Evolutionary conservation across 306 rosid genomes (phyloP).

Genomic region (Medicago arabica): DNA sequence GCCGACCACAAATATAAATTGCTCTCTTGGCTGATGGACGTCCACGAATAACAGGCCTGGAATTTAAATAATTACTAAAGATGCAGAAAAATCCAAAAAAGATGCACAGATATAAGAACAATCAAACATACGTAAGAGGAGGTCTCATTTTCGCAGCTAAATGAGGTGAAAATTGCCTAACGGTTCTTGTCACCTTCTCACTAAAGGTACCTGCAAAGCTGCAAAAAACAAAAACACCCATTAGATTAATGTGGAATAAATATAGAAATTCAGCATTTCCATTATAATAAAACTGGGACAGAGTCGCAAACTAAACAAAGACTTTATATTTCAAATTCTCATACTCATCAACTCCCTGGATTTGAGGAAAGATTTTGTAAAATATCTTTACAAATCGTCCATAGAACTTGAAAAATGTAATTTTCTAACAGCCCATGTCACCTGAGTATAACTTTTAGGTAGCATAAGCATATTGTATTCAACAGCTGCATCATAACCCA

Average conservation of each 20-base stretch:
- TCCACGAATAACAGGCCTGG: slow-evolving; percentile 99
- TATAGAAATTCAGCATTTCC: slow-evolving; percentile 15
- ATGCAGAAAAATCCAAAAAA: slow-evolving; percentile 23
- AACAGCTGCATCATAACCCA: not conserved
- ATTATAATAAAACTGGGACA: slow-evolving; percentile 18
- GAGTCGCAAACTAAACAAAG: slow-evolving; percentile 3
- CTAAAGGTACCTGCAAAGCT: slow-evolving; percentile 98
- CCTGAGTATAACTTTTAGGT: not conserved
- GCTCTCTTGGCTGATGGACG: slow-evolving; percentile 95
- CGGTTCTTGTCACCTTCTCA: slow-evolving; percentile 89
- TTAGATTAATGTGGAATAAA: slow-evolving; percentile 25
- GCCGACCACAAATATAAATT: slow-evolving; percentile 85
- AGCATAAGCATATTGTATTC: slow-evolving; percentile 11
- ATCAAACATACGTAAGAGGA: slow-evolving; percentile 77
- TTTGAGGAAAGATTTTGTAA: not conserved
- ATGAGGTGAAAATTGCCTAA: slow-evolving; percentile 93
- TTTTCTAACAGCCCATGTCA: not conserved
- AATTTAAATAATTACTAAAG: slow-evolving; percentile 40
- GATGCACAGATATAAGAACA: slow-evolving; percentile 21
- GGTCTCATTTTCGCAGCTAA: slow-evolving; percentile 99
- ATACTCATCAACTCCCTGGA: not conserved
- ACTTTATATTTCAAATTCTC: slow-evolving; percentile 10
- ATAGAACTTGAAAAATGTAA: not conserved
- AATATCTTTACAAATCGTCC: slow-evolving; percentile 18
- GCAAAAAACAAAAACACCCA: slow-evolving; percentile 40